Evolutionary conservation across 169 alveolate species (phyloP), one percentile per base, ranked within the genome.

Genomic region (Cryptosporidium muris): DNA sequence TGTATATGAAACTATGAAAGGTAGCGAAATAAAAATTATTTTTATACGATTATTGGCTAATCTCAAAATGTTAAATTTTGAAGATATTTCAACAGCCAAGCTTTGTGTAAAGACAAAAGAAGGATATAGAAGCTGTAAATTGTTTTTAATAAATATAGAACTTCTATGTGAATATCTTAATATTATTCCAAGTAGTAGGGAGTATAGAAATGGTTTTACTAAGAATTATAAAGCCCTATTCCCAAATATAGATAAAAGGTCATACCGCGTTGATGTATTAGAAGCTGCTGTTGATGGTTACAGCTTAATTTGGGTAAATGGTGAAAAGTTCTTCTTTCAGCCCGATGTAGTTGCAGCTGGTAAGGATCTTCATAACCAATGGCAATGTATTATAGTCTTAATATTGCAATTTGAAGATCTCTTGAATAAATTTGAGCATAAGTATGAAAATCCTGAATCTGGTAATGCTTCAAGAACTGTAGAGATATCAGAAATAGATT

Each of bases 261-360:
- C 45, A 38, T 74, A 74, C 40, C 66, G 85, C 43, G 85, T 74
- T n/a, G 85, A 74, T 74, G 85, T 74, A 43, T 74, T 74, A 43
- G 85, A 74, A 49, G 85, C 85, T 36, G 43, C 85, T 43, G 16
- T 74, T 34, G 85, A 74, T 58, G 85, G 85, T 9, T 74, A 74
- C 60, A 74, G 74, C 14, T 74, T 68, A 25, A 74, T 74, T 36
- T 74, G 85, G 85, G 85, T 74, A 36, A 74, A 74, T 58, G 85
- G 85, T 6, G 85, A 74, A 62, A 74, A 42, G 60, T 74, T 74
- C 48, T 66, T 58, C 54, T 74, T 74, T 14, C 40, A 74, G 5
- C 7, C 85, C 25, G 45, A 60, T 5, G 85, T 74, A 42, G 60
- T 74, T 43, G 34, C 25, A 56, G 11, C 63, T 2, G 85, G 85